Conservation (phyloP, 768 basidiomycete species). For the Boletus subcaerulescens region DNA sequence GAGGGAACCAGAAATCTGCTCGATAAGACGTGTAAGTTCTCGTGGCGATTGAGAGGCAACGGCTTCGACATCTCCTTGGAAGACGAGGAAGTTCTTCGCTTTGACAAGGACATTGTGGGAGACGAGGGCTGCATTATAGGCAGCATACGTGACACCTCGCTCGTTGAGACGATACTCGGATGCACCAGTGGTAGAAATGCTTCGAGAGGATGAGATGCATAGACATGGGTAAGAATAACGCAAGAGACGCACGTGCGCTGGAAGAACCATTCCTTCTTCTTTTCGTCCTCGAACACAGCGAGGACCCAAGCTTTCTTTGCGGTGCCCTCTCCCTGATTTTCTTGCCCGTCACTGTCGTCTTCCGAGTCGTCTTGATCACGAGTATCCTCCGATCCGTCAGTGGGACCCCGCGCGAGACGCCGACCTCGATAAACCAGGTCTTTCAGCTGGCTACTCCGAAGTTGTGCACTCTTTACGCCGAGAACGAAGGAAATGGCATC, state of each 20-base stretch:
- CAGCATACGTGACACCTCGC: slow-evolving; percentile 76
- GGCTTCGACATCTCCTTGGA: slow-evolving; percentile 98
- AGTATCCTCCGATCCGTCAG: slow-evolving; percentile 41
- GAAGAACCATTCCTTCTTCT: slow-evolving; percentile 84
- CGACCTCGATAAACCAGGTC: slow-evolving; percentile 96
- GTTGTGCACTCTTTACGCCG: slow-evolving; percentile 90
- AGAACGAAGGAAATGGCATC: slow-evolving; percentile 99
- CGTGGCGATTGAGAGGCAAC: slow-evolving; percentile 93
- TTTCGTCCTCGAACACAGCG: slow-evolving; percentile 79
- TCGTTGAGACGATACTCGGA: slow-evolving; percentile 91
- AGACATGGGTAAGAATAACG: background rate
- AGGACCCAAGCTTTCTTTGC: slow-evolving; percentile 96
- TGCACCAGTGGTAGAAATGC: slow-evolving; percentile 81
- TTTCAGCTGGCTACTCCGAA: slow-evolving; percentile 90
- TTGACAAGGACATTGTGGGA: slow-evolving; percentile 95
- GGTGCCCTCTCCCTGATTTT: slow-evolving; percentile 68
- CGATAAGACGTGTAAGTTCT: slow-evolving; percentile 86
- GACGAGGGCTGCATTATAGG: slow-evolving; percentile 85
- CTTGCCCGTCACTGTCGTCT: slow-evolving; percentile 44
- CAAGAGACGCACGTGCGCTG: slow-evolving; percentile 76
- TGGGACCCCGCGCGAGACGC: slow-evolving; percentile 52
- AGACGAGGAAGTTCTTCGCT: slow-evolving; percentile 98
- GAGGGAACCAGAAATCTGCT: slow-evolving; percentile 92
- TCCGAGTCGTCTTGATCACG: slow-evolving; percentile 48
- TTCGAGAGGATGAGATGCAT: slow-evolving; percentile 30